Percentiles rank a stretch among this genome's conserved stretches.
These are phyloP conservation scores for Cenococcum geophilum DNA, from an alignment of 495 filamentous ascomycete genomes.

Conservation along the genomic window DNA sequence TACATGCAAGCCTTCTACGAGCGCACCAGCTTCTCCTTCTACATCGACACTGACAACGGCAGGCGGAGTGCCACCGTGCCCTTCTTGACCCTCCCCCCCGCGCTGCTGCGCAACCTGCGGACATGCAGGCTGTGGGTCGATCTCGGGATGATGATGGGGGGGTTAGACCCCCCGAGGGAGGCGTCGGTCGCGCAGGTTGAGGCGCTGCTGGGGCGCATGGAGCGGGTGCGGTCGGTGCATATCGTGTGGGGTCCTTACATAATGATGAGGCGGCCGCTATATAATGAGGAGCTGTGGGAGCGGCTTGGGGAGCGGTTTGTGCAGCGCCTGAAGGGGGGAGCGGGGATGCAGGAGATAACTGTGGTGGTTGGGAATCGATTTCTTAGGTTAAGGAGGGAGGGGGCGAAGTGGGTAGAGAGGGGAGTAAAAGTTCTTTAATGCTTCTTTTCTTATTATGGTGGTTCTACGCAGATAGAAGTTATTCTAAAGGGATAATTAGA, in stretches of 20 bases:
- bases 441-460: no score
- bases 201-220: not conserved
- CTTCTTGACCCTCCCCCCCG: conserved; percentile 10
- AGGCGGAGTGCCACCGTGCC: conserved; percentile 1
- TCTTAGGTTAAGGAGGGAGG: not conserved
- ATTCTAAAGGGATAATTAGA: no score
- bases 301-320: no score
- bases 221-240: not conserved
- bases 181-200: conserved; percentile 13
- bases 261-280: conserved; percentile 1
- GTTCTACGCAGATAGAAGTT: no score
- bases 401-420: conserved; percentile 1
- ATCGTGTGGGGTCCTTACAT: not conserved
- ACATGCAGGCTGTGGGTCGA: conserved; percentile 22
- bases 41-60: conserved; percentile 10
- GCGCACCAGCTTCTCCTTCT: conserved; percentile 23
- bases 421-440: no score
- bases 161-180: not conserved
- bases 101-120: conserved; percentile 7
- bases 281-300: conserved; percentile 7
- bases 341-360: conserved; percentile 4
- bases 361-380: conserved; percentile 13
- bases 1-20: conserved; percentile 23
- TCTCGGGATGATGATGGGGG: not conserved
- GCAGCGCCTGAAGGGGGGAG: conserved; percentile 7